These are phyloP conservation scores for Lyophyllum semitale DNA, from an alignment of 768 basidiomycete species.

Conservation along the genomic window DNA sequence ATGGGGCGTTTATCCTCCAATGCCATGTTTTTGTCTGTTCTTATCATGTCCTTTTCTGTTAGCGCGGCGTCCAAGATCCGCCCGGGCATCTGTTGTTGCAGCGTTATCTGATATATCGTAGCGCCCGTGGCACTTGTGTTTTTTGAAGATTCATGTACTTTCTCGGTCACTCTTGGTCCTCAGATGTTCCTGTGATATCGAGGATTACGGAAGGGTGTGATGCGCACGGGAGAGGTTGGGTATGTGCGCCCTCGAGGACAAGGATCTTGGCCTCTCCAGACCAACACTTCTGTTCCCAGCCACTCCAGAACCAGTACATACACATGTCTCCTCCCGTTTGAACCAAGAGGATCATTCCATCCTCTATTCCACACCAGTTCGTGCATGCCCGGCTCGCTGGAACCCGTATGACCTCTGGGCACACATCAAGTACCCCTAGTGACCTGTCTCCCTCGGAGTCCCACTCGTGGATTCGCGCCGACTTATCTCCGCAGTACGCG, in stretches of 20 bases:
- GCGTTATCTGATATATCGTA: no score
- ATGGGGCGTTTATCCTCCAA: no score
- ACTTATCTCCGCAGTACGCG: constrained; percentile 6
- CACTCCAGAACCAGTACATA: neutral
- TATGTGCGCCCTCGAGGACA: neutral
- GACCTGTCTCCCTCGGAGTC: neutral
- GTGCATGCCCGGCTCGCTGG: neutral
- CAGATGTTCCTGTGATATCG: neutral
- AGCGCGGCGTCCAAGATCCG: no score
- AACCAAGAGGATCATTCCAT: neutral
- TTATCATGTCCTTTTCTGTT: no score
- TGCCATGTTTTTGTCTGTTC: no score
- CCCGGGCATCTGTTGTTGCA: no score
- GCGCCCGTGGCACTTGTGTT: no score
- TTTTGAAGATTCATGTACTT: no score
- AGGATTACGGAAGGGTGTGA: neutral
- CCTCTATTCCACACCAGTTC: neutral
- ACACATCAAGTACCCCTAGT: neutral
- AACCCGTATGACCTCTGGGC: neutral
- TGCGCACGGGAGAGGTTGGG: neutral
- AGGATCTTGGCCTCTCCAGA: neutral
- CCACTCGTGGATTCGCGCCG: constrained; percentile 2
- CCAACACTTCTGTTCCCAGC: no score
- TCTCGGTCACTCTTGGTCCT: no score
- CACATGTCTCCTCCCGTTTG: neutral